These are phyloP conservation scores for Backusella westeae DNA, from an alignment of 192 early-diverging fungal species.

Conservation along the genomic window DNA sequence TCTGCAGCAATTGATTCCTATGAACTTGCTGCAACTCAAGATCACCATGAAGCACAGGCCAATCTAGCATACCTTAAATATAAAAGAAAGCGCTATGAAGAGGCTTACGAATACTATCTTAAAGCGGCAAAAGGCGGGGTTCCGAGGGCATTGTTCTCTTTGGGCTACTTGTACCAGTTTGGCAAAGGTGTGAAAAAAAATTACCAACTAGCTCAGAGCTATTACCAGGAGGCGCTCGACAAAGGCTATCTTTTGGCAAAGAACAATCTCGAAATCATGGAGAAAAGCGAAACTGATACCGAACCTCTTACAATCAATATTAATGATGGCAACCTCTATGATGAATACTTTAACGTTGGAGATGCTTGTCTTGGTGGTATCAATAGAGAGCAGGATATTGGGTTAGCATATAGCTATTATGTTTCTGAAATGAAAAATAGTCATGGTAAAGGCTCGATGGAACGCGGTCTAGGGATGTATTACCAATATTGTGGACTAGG, in stretches of 20 bases:
- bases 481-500: not conserved
- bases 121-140: not conserved
- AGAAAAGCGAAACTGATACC: not conserved
- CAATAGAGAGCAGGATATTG: not conserved
- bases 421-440: not conserved
- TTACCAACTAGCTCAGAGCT: not conserved
- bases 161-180: not conserved
- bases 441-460: not conserved
- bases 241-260: not conserved
- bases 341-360: not conserved
- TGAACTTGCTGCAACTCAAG: not conserved
- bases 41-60: not conserved
- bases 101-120: not conserved
- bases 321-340: not conserved
- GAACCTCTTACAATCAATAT: not conserved
- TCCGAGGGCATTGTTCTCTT: not conserved
- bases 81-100: not conserved
- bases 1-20: not conserved
- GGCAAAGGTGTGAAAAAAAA: not conserved
- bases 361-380: slow-evolving; percentile 1
- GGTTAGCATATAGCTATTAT: not conserved
- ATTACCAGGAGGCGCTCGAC: not conserved
- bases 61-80: not conserved
- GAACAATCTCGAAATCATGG: not conserved
- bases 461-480: not conserved